phyloP scores from a whole-genome alignment of 495 filamentous ascomycete species.

The Letharia lupina region DNA sequence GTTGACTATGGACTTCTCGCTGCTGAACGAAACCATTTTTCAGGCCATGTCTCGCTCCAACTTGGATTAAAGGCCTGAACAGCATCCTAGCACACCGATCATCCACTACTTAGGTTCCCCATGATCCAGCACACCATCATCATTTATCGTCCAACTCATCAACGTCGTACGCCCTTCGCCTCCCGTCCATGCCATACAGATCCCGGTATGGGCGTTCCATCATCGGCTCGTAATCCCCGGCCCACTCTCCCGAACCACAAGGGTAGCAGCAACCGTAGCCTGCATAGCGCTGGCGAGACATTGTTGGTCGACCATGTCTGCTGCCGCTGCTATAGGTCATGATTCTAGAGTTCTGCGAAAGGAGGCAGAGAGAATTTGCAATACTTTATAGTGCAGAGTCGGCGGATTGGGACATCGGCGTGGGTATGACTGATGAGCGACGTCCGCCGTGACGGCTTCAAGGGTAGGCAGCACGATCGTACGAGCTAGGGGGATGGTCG shows the following conservation, averaged over 20 bases:
- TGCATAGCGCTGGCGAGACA: not conserved
- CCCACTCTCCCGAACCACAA: not conserved
- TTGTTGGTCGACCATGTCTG: not conserved
- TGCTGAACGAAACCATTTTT: not conserved
- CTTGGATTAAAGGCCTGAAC: not conserved
- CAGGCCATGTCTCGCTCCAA: not conserved
- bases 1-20: not conserved
- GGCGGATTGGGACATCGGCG: not conserved
- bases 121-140: not conserved
- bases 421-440: not conserved
- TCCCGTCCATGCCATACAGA: not conserved
- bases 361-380: not conserved
- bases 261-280: not conserved
- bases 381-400: not conserved
- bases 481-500: not conserved
- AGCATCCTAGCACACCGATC: not conserved
- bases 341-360: not conserved
- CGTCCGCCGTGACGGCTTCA: not conserved
- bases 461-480: not conserved
- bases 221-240: not conserved
- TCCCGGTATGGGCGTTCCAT: not conserved
- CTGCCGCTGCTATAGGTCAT: not conserved
- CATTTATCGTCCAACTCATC: not conserved
- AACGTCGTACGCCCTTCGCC: not conserved
- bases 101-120: not conserved